Evolutionary conservation across 2,329 filamentous ascomycete species (phyloP).

Genomic region (Paecilomyces niveus): DNA sequence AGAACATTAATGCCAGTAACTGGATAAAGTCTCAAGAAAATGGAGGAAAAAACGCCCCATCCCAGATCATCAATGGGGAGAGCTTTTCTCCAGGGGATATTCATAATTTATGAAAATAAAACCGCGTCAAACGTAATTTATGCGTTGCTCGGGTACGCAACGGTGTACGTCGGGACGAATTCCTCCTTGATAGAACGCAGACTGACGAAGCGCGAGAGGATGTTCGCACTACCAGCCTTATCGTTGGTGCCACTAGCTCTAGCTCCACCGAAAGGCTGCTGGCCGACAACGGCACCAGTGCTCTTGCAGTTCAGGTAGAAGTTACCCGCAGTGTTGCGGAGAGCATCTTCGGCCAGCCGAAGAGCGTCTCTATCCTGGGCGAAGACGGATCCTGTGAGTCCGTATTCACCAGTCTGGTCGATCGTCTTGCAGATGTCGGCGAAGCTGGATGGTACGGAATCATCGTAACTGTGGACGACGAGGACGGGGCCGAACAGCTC

Average conservation of each 20-base stretch:
- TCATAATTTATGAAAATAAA: background rate
- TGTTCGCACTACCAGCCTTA: conserved; percentile 61
- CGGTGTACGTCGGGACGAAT: conserved; percentile 56
- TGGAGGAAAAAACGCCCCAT: too few species aligned
- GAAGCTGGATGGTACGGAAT: conserved; percentile 54
- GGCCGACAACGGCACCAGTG: conserved; percentile 64
- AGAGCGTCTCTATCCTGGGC: conserved; percentile 31
- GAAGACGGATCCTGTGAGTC: conserved; percentile 38
- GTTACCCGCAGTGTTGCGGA: conserved; percentile 33
- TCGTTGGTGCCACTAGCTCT: conserved; percentile 65
- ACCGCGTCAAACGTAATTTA: background rate
- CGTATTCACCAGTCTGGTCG: conserved; percentile 35
- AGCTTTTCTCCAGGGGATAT: background rate
- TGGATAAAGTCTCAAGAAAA: background rate
- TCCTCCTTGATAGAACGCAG: conserved; percentile 67
- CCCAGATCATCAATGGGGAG: background rate
- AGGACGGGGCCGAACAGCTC: conserved; percentile 81
- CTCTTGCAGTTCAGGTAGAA: conserved; percentile 43
- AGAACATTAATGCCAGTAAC: background rate
- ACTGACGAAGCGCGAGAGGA: conserved; percentile 61
- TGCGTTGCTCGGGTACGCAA: conserved; percentile 64
- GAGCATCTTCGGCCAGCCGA: conserved; percentile 26
- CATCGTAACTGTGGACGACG: conserved; percentile 69
- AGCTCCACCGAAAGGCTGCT: conserved; percentile 65
- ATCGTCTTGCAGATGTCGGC: conserved; percentile 48